Evolutionary conservation across 2,329 filamentous ascomycete species (phyloP), one percentile per base, ranked within the genome.

Genomic region (Fusarium setosum): DNA sequence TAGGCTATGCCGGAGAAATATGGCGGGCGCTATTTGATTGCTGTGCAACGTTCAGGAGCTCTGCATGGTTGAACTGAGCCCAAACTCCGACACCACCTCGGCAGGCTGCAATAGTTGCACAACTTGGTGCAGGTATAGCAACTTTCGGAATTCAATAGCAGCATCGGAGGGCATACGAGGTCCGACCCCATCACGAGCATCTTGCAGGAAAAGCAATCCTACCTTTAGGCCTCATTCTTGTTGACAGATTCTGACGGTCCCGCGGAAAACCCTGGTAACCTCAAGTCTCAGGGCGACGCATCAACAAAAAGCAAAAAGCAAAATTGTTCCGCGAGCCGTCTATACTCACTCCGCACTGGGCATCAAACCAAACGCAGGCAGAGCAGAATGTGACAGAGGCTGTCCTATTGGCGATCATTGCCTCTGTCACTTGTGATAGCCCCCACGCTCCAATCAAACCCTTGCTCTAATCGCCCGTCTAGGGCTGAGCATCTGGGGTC

Each of bases 361-460:
- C 50, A 42, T 42, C 57, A 35, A 24, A 35, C 13, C 42, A 61
- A 62, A 51, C 42, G 37, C 50, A 61, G 54, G 32, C n/a, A 61
- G 20, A 7, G 24, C 31, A 53, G 35, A 38, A 56, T 51, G 32
- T 13, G 29, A 63, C 40, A 7, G 31, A 20, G 35, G 26, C 38
- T 40, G 48, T 61, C 53, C 26, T 31, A 10, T 34, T 47, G 32
- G 24, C 53, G 60, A 65, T 70, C 53, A 26, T 40, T 51, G 41
- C 37, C 56, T 23, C 51, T 57, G 42, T 68, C 64, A 65, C 57
- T 62, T 68, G 44, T 68, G 62, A 71, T 50, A 72, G 32, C 24
- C 13, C 17, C 29, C 31, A 38, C 21, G 20, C 34, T 49, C 37
- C 53, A 47, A 64, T 53, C 37, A 57, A 35, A 29, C n/a, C 20